A percentile compares a stretch with the other conserved stretches of the same genome.
These are phyloP conservation scores for Teratosphaeria destructans DNA, from an alignment of 2,329 filamentous ascomycete genomes.

Conservation along the genomic window DNA sequence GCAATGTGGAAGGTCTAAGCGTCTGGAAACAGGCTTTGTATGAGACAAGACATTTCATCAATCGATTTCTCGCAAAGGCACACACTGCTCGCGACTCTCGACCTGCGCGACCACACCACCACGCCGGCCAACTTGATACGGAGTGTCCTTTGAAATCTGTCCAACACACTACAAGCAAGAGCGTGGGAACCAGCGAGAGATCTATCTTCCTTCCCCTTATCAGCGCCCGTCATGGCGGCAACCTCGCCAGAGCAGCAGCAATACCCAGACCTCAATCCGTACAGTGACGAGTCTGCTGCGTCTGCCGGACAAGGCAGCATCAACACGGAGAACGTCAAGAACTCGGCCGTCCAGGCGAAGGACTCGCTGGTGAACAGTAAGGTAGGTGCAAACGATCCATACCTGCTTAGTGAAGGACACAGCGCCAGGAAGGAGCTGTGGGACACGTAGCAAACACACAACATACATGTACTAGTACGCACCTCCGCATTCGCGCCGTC, in stretches of 20 bases:
- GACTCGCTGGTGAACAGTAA: slow-evolving; percentile 33
- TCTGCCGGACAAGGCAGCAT: slow-evolving; percentile 6
- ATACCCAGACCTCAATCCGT: slow-evolving; percentile 26
- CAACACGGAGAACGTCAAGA: slow-evolving; percentile 5
- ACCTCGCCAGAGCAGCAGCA: slow-evolving; percentile 15
- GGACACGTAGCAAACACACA: background rate
- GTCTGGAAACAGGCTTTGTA: background rate
- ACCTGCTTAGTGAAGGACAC: slow-evolving; percentile 27
- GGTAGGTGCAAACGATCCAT: slow-evolving; percentile 27
- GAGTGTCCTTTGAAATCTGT: background rate
- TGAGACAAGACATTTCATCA: background rate
- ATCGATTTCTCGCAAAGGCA: background rate
- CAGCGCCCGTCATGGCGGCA: slow-evolving; percentile 10
- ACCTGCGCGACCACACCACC: background rate
- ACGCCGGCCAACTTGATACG: background rate
- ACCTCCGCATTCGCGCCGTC: background rate
- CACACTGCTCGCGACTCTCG: background rate
- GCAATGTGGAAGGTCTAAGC: background rate
- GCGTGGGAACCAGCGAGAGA: background rate
- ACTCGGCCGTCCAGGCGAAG: slow-evolving; percentile 19
- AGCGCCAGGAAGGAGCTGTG: slow-evolving; percentile 15
- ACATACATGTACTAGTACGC: background rate
- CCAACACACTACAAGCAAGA: background rate
- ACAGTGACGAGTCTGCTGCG: slow-evolving; percentile 1
- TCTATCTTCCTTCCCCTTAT: background rate